phyloP scores from a whole-genome alignment of 2,329 filamentous ascomycete species.

The Diaporthe citriasiana region DNA sequence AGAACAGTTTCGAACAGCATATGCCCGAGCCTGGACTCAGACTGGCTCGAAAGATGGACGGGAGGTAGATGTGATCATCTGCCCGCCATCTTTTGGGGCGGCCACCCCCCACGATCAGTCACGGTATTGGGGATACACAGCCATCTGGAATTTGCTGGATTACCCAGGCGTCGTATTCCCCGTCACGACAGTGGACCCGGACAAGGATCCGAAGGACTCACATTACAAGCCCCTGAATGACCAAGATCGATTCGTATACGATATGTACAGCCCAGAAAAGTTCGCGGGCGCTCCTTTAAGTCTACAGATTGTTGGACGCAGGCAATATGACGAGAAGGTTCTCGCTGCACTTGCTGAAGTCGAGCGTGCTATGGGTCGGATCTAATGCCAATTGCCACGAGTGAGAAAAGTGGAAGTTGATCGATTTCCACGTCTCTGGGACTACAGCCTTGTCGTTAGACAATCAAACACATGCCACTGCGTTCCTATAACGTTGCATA shows the following conservation, averaged over 20 bases:
- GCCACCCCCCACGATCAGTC: conserved; percentile 44
- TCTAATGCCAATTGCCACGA: too few species aligned
- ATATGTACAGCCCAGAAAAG: conserved; percentile 24
- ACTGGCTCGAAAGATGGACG: conserved; percentile 43
- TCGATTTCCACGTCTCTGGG: too few species aligned
- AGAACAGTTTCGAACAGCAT: conserved; percentile 38
- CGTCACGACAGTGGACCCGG: conserved; percentile 39
- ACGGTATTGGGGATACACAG: conserved; percentile 50
- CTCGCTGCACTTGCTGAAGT: conserved; percentile 25
- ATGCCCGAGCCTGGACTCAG: conserved; percentile 38
- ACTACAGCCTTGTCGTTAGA: too few species aligned
- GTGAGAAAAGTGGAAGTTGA: too few species aligned
- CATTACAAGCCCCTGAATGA: conserved; percentile 14
- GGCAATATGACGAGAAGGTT: conserved; percentile 46
- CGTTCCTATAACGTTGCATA: too few species aligned
- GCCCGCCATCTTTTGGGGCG: conserved; percentile 47
- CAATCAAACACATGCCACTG: too few species aligned
- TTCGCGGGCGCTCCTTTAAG: conserved; percentile 29
- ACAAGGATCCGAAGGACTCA: conserved; percentile 13
- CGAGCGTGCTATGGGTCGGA: not conserved
- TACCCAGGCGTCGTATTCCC: conserved; percentile 49
- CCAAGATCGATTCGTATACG: conserved; percentile 11
- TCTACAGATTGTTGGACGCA: conserved; percentile 46
- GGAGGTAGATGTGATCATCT: conserved; percentile 49
- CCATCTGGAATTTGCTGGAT: conserved; percentile 52